Evolutionary conservation across 352 stramenopile species (phyloP).

Genomic region (Pythium guiyangense): DNA sequence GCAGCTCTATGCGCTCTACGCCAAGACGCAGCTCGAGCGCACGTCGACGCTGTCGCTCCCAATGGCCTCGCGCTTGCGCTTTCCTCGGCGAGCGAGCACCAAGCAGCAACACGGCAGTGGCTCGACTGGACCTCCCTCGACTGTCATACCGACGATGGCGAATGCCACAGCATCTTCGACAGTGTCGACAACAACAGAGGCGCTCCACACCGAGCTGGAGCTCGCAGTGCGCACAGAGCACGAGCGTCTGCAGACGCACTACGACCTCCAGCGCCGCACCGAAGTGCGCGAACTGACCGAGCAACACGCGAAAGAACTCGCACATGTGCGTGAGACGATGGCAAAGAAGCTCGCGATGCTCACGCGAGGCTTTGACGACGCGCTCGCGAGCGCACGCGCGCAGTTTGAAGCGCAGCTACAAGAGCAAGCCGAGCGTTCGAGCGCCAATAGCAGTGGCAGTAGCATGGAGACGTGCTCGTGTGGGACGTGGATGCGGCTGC

Average conservation of each 20-base stretch:
- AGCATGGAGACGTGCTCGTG: constrained; percentile 13
- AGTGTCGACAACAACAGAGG: constrained; percentile 12
- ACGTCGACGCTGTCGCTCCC: constrained; percentile 30
- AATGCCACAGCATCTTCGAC: background rate
- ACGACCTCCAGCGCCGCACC: constrained; percentile 24
- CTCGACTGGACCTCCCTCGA: too few relatives aligned
- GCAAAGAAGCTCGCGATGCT: constrained; percentile 60
- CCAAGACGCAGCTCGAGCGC: constrained; percentile 29
- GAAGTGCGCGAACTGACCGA: constrained; percentile 23
- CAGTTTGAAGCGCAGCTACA: too few relatives aligned
- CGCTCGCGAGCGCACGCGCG: background rate
- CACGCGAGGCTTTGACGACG: constrained; percentile 29
- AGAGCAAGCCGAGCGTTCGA: background rate
- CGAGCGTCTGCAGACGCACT: constrained; percentile 34
- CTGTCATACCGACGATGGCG: too few relatives aligned
- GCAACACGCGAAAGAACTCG: constrained; percentile 19
- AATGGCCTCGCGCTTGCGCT: constrained; percentile 28
- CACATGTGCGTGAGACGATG: constrained; percentile 16
- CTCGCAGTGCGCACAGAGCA: constrained; percentile 43
- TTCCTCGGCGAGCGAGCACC: constrained; percentile 7
- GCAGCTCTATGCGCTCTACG: constrained; percentile 56
- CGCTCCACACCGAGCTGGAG: constrained; percentile 40
- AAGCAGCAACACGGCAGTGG: too few relatives aligned
- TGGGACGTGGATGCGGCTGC: constrained; percentile 11
- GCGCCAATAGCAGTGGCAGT: background rate